These are phyloP conservation scores for Solanum chilense DNA, from an alignment of 257 asterid genomes.

Conservation along the genomic window DNA sequence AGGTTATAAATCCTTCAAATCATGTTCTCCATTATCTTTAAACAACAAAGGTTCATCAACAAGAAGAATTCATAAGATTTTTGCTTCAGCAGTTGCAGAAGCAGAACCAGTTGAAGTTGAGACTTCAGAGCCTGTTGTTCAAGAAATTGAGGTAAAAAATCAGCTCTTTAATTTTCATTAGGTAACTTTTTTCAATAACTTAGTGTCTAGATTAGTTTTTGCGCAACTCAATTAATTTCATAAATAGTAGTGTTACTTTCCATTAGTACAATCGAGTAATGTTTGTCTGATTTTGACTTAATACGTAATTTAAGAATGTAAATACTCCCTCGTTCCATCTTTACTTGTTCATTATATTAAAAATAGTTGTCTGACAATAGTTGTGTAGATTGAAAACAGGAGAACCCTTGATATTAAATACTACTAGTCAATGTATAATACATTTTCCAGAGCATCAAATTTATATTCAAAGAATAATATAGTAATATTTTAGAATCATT, in stretches of 20 bases:
- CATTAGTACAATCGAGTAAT: neutral
- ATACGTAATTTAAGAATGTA: neutral
- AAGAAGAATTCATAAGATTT: conserved; percentile 14
- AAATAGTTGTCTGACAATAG: too few species aligned
- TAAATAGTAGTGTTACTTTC: neutral
- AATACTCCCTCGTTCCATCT: too few species aligned
- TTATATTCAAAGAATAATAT: too few species aligned
- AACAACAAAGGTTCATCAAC: conserved; percentile 9
- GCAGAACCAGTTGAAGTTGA: conserved; percentile 23
- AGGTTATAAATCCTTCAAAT: conserved; percentile 11
- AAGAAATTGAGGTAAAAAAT: neutral
- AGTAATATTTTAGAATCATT: too few species aligned
- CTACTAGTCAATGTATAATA: too few species aligned
- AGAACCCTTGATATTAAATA: too few species aligned
- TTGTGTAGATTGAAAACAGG: too few species aligned
- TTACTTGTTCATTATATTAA: too few species aligned
- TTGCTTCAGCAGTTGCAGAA: conserved; percentile 29
- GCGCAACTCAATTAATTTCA: neutral
- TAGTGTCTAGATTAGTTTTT: neutral
- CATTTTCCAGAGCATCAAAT: too few species aligned
- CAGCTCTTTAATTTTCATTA: neutral
- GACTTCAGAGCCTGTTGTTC: conserved; percentile 8
- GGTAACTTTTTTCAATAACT: neutral
- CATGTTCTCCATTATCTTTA: conserved; percentile 10
- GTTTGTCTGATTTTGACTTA: neutral